These are phyloP conservation scores for Detonula confervacea DNA, from an alignment of 352 stramenopile genomes.

Conservation along the genomic window DNA sequence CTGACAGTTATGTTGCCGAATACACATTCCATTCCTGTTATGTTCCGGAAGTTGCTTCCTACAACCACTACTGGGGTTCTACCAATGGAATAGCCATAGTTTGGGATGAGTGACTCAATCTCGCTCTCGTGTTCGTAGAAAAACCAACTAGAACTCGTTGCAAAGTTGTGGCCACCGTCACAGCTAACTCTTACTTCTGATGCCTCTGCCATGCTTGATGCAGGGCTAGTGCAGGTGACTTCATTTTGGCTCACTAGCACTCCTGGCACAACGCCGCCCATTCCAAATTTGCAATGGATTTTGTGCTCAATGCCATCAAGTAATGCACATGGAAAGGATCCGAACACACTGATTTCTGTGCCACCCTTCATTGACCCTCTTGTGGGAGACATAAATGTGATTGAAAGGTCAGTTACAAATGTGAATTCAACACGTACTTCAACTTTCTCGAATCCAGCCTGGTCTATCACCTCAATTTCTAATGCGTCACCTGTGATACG, in stretches of 20 bases:
- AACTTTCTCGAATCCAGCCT: background rate
- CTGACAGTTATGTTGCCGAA: constrained; percentile 53
- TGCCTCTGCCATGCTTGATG: constrained; percentile 27
- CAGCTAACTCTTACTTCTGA: constrained; percentile 54
- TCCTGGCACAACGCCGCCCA: constrained; percentile 34
- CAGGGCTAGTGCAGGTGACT: constrained; percentile 48
- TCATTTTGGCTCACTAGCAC: constrained; percentile 50
- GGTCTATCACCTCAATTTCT: too few relatives aligned
- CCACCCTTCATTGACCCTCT: constrained; percentile 53
- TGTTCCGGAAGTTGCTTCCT: constrained; percentile 56
- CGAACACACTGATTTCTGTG: constrained; percentile 55
- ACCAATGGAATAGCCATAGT: constrained; percentile 52
- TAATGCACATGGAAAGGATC: constrained; percentile 42
- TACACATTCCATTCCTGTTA: constrained; percentile 50
- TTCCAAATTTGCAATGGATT: constrained; percentile 63
- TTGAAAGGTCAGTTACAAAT: constrained; percentile 57
- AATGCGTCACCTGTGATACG: too few relatives aligned
- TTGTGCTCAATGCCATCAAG: constrained; percentile 9
- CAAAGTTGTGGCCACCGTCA: constrained; percentile 48
- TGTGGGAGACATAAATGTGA: constrained; percentile 42
- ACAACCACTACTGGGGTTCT: constrained; percentile 48
- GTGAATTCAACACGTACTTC: constrained; percentile 48
- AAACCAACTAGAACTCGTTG: constrained; percentile 61
- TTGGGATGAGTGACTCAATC: constrained; percentile 60
- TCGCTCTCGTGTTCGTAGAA: constrained; percentile 66